Evolutionary conservation across 2,329 filamentous ascomycete species (phyloP).

Genomic region (Calonectria pseudoturangicola): DNA sequence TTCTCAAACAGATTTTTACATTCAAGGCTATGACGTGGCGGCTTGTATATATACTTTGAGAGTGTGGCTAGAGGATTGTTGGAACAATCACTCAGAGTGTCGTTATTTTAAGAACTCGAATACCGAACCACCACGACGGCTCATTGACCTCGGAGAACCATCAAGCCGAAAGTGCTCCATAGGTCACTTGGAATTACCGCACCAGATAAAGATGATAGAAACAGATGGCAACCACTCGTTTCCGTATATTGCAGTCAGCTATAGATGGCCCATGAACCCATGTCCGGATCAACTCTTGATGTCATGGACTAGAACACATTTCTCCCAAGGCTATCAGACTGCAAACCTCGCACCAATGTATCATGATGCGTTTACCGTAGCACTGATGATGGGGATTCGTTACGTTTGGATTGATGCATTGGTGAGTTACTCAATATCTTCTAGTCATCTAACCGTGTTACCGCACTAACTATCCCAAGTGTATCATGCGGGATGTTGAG

Average conservation of each 20-base stretch:
- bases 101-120: background rate
- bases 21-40: background rate
- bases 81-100: background rate
- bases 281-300: background rate
- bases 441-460: background rate
- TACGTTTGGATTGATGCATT: conserved; percentile 15
- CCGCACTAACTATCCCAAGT: background rate
- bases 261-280: background rate
- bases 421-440: background rate
- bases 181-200: background rate
- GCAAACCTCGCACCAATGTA: background rate
- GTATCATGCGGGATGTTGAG: background rate
- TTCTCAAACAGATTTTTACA: background rate
- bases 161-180: background rate
- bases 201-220: background rate
- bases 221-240: background rate
- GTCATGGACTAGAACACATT: background rate
- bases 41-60: background rate
- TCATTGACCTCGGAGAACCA: background rate
- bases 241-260: conserved; percentile 1
- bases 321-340: background rate
- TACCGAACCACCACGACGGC: background rate
- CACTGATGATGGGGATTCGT: background rate
- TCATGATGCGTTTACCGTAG: background rate
- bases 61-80: background rate